These are phyloP conservation scores for Chaetomiaceae sp. DNA, from an alignment of 2,329 filamentous ascomycete genomes.

Conservation along the genomic window DNA sequence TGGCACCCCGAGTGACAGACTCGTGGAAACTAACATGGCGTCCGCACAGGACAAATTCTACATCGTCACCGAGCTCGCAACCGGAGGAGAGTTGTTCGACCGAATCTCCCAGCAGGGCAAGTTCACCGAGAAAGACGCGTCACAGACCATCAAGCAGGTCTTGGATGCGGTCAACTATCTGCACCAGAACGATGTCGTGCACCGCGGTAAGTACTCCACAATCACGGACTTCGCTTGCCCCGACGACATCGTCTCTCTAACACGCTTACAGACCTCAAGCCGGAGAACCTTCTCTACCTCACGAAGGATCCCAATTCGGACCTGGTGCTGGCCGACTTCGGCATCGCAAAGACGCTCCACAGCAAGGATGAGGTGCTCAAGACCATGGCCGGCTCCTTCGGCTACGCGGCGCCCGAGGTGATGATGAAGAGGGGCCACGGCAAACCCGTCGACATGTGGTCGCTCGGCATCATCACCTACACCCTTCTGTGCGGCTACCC, in stretches of 20 bases:
- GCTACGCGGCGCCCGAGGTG: conserved; percentile 94
- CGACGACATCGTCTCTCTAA: background rate
- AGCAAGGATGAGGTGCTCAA: conserved; percentile 85
- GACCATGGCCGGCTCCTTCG: conserved; percentile 97
- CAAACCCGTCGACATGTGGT: conserved; percentile 99
- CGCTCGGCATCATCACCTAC: conserved; percentile 96
- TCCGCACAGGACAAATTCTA: conserved; percentile 88
- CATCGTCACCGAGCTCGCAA: conserved; percentile 94
- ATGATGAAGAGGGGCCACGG: conserved; percentile 98
- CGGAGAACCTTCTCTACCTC: conserved; percentile 93
- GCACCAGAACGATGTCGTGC: conserved; percentile 90
- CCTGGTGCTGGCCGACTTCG: conserved; percentile 92
- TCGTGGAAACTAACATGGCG: background rate
- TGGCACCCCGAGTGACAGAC: background rate
- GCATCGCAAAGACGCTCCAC: conserved; percentile 97
- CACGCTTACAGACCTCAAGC: conserved; percentile 72
- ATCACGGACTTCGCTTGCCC: too few relatives aligned
- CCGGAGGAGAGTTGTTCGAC: conserved; percentile 93
- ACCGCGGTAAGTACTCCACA: conserved; percentile 63
- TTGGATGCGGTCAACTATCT: conserved; percentile 91
- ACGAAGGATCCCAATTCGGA: conserved; percentile 71
- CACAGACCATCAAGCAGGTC: conserved; percentile 90
- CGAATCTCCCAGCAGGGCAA: conserved; percentile 96
- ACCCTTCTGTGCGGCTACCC: conserved; percentile 97
- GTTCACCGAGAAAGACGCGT: conserved; percentile 97